phyloP scores from a whole-genome alignment of 192 early-diverging fungal species.

The Chytriomyces hyalinus region DNA sequence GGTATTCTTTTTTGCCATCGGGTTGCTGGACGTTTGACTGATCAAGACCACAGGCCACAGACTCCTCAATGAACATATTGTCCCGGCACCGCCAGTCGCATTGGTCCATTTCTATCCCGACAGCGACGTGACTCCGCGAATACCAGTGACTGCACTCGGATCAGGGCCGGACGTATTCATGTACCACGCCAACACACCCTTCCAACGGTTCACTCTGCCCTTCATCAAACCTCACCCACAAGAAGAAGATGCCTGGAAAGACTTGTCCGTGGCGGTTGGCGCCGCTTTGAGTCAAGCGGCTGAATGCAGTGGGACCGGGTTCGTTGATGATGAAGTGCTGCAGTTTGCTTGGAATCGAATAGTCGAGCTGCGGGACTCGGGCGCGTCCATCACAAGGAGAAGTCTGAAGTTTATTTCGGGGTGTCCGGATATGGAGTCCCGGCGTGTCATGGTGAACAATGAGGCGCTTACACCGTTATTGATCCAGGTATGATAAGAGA shows the following conservation, averaged over 20 bases:
- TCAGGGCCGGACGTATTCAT: constrained; percentile 24
- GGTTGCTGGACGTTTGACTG: not conserved
- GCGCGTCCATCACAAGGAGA: not conserved
- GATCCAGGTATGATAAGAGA: not conserved
- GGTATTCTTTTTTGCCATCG: not conserved
- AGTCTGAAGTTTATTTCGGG: not conserved
- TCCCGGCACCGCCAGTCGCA: constrained; percentile 24
- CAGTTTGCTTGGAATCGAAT: not conserved
- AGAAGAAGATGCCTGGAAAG: constrained; percentile 25
- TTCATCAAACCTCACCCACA: constrained; percentile 10
- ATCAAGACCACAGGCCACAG: constrained; percentile 19
- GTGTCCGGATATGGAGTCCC: not conserved
- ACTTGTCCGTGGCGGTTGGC: constrained; percentile 3
- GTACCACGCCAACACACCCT: constrained; percentile 22
- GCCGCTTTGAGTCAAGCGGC: constrained; percentile 2
- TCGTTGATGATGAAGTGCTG: not conserved
- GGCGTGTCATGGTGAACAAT: not conserved
- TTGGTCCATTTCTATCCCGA: constrained; percentile 36
- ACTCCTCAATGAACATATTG: constrained; percentile 11
- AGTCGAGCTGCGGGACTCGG: not conserved
- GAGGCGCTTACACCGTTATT: not conserved
- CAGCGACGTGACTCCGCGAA: constrained; percentile 14
- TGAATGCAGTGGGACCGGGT: not conserved
- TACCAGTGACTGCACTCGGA: constrained; percentile 25
- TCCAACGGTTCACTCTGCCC: constrained; percentile 29